Evolutionary conservation across 305 asterid species (phyloP).

Genomic region (Rubia balearica): DNA sequence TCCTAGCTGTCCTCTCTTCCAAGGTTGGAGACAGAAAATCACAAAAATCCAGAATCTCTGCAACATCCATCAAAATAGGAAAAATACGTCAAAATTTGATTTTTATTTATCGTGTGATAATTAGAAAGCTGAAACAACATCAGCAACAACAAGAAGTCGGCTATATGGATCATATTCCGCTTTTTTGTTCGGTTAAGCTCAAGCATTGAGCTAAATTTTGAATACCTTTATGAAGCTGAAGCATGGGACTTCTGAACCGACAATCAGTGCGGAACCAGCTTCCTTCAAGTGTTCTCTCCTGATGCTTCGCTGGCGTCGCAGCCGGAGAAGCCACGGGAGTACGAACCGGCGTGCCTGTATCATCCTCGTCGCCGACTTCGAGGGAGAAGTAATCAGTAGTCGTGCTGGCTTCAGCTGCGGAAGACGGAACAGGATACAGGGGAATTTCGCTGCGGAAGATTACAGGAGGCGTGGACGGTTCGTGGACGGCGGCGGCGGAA

Average conservation of each 20-base stretch:
- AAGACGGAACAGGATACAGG: slow-evolving; percentile 25
- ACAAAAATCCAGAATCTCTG: slow-evolving; percentile 94
- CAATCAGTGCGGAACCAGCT: slow-evolving; percentile 69
- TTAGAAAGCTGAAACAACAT: background rate
- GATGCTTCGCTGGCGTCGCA: slow-evolving; percentile 25
- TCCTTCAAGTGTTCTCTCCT: slow-evolving; percentile 53
- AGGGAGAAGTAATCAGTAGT: slow-evolving; percentile 78
- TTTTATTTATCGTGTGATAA: background rate
- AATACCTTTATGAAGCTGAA: slow-evolving; percentile 80
- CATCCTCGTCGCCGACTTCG: slow-evolving; percentile 40
- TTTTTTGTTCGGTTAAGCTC: background rate
- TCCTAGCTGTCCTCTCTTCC: slow-evolving; percentile 66
- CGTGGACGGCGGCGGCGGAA: background rate
- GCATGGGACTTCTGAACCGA: slow-evolving; percentile 74
- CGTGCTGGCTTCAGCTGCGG: slow-evolving; percentile 39
- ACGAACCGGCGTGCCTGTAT: slow-evolving; percentile 22
- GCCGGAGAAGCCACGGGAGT: slow-evolving; percentile 15
- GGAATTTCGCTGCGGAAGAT: slow-evolving; percentile 46
- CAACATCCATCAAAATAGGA: slow-evolving; percentile 8
- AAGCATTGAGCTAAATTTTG: background rate
- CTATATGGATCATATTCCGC: no score
- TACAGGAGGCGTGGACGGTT: slow-evolving; percentile 27
- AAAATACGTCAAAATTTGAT: background rate
- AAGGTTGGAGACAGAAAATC: slow-evolving; percentile 84
- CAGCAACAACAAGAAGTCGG: background rate